These are phyloP conservation scores for Boeremia lycopersici DNA, from an alignment of 2,329 filamentous ascomycete genomes.

Conservation along the genomic window DNA sequence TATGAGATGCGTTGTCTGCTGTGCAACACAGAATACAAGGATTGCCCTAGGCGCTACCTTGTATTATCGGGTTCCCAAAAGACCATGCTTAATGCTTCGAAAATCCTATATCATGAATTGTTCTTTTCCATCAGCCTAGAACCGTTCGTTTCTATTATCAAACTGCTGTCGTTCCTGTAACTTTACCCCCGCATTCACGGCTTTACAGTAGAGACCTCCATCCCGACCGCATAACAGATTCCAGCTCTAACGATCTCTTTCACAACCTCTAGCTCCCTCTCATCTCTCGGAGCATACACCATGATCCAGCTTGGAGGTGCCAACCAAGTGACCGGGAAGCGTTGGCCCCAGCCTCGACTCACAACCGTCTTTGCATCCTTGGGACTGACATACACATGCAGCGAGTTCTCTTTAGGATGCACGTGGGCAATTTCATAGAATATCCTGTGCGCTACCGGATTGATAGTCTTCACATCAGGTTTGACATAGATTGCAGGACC, in stretches of 20 bases:
- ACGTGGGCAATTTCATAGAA: slow-evolving; percentile 61
- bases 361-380: slow-evolving; percentile 75
- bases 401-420: slow-evolving; percentile 74
- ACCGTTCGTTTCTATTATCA: too few relatives aligned
- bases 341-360: slow-evolving; percentile 76
- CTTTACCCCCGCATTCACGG: background rate
- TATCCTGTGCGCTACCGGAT: slow-evolving; percentile 37
- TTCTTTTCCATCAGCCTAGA: background rate
- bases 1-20: background rate
- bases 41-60: background rate
- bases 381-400: slow-evolving; percentile 81
- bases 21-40: slow-evolving; percentile 1
- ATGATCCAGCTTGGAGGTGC: slow-evolving; percentile 55
- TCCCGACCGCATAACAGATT: slow-evolving; percentile 65
- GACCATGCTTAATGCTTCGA: background rate
- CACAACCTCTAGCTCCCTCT: slow-evolving; percentile 70
- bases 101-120: background rate
- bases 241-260: slow-evolving; percentile 75
- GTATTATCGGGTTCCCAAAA: background rate
- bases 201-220: slow-evolving; percentile 18
- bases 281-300: slow-evolving; percentile 78
- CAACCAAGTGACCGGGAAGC: slow-evolving; percentile 54
- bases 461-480: slow-evolving; percentile 30
- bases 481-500: slow-evolving; percentile 40
- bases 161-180: background rate